A percentile compares a stretch with the other conserved stretches of the same genome.
These are phyloP conservation scores for Ustanciosporium gigantosporum DNA, from an alignment of 1,284 basidiomycete genomes.

Conservation along the genomic window DNA sequence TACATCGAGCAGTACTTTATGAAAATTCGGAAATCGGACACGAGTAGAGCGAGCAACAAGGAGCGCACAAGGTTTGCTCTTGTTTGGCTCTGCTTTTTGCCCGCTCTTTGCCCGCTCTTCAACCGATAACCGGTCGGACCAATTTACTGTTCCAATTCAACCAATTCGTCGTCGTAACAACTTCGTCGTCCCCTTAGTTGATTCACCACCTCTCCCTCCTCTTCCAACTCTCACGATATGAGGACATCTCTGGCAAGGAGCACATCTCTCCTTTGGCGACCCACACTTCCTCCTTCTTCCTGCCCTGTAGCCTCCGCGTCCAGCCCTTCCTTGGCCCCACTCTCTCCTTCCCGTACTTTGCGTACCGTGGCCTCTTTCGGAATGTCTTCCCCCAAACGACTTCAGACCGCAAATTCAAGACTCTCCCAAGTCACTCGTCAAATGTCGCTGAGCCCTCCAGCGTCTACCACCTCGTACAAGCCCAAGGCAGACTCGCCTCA, in stretches of 20 bases:
- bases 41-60: too few species aligned
- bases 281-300: too few species aligned
- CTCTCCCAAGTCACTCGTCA: slow-evolving; percentile 33
- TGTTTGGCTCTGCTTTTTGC: too few species aligned
- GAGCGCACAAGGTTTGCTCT: too few species aligned
- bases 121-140: too few species aligned
- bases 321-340: neutral
- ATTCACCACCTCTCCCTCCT: neutral
- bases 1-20: too few species aligned
- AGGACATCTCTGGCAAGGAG: neutral
- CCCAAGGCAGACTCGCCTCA: neutral
- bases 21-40: too few species aligned
- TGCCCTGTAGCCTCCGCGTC: neutral
- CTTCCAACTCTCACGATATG: neutral
- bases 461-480: neutral
- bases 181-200: too few species aligned
- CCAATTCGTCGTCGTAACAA: too few species aligned
- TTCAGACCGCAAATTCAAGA: slow-evolving; percentile 12
- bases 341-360: neutral
- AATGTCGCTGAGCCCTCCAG: slow-evolving; percentile 6
- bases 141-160: too few species aligned
- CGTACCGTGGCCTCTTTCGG: neutral
- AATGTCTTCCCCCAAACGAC: slow-evolving; percentile 9
- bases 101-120: too few species aligned
- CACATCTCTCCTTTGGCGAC: too few species aligned